These are phyloP conservation scores for Neodidymelliopsis sp. DNA, from an alignment of 2,329 filamentous ascomycete genomes.

Conservation along the genomic window DNA sequence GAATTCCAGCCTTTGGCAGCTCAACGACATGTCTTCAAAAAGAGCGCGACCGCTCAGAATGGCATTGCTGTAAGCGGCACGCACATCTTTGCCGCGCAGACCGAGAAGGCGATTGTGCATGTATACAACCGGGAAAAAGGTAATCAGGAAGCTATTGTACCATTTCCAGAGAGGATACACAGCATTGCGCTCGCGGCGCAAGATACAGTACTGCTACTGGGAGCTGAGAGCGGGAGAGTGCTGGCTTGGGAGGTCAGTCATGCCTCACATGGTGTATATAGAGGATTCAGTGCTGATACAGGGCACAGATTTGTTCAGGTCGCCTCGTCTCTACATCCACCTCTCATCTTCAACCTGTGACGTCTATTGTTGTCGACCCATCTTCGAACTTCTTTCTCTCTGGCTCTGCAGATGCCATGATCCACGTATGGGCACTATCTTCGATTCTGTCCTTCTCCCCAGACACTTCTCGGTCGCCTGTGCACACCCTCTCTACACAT, in stretches of 20 bases:
- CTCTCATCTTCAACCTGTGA: slow-evolving; percentile 81
- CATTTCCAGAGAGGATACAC: slow-evolving; percentile 86
- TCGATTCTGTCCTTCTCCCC: slow-evolving; percentile 71
- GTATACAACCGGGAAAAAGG: slow-evolving; percentile 86
- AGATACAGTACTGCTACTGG: slow-evolving; percentile 73
- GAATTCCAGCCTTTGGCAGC: slow-evolving; percentile 78
- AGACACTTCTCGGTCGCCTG: slow-evolving; percentile 67
- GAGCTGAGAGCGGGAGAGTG: slow-evolving; percentile 83
- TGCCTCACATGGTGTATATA: slow-evolving; percentile 16
- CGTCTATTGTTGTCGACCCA: slow-evolving; percentile 73
- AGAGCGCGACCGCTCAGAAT: slow-evolving; percentile 81
- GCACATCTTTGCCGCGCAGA: slow-evolving; percentile 90
- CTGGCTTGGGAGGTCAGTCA: slow-evolving; percentile 87
- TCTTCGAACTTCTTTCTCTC: slow-evolving; percentile 78
- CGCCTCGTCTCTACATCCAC: slow-evolving; percentile 77
- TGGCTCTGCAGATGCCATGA: slow-evolving; percentile 83
- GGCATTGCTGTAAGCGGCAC: slow-evolving; percentile 80
- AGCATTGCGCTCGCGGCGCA: slow-evolving; percentile 76
- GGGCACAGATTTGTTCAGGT: slow-evolving; percentile 71
- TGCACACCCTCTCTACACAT: slow-evolving; percentile 80
- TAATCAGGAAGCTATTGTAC: slow-evolving; percentile 86
- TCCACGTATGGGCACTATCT: slow-evolving; percentile 89
- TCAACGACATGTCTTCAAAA: slow-evolving; percentile 86
- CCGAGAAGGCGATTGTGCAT: slow-evolving; percentile 89
- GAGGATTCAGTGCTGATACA: slow-evolving; percentile 16